Base-by-base conservation (phyloP, 257 asterid genomes). In the Salvia hispanica region DNA sequence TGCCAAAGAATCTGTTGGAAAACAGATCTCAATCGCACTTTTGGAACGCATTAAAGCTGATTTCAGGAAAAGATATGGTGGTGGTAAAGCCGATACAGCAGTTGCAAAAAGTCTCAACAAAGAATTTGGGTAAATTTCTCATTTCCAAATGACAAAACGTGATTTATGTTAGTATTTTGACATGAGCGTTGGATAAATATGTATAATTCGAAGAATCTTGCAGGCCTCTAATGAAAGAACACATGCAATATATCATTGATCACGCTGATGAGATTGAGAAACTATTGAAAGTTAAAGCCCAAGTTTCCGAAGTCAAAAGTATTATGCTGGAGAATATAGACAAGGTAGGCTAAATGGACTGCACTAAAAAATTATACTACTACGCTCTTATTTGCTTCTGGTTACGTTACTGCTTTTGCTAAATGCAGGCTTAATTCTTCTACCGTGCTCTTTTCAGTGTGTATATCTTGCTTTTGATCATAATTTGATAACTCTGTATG, bases 21-120 rank as follows among this genome's bases (percentile, higher is more conserved):
- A 91, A 72, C 97, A 91, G 82, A 91, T 94, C 57, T 86, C 96
- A 9, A 76, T 91, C 46, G 96, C 96, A 46, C 82, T 86, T 78
- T 64, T 94, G 77, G 99, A 94, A 79, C 95, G 97, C 6, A 53
- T 91, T 55, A 91, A 79, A 81, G 92, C 88, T 2, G 97, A 94
- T 77, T 94, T 94, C 80, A 94, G 58, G 86, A 87, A 86, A 78
- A 80, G 96, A 82, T 94, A 86, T 62, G 96, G 99, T 8, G 96
- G 96, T 64, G 99, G 97, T 52, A 88, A 84, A 85, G 99, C 99
- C 31, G 92, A 78, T 64, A 94, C 99, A 4, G 95, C 96, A 34
- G 87, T 69, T 79, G 95, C 95, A 51, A 86, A 88, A 78, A 84
- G 97, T 73, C 95, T 94, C 62, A 91, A 91, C 78, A 88, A 88